Evolutionary conservation across 352 stramenopile genomes (phyloP), one percentile per base, ranked within the genome.

Genomic region (Phytopythium helicoides): DNA sequence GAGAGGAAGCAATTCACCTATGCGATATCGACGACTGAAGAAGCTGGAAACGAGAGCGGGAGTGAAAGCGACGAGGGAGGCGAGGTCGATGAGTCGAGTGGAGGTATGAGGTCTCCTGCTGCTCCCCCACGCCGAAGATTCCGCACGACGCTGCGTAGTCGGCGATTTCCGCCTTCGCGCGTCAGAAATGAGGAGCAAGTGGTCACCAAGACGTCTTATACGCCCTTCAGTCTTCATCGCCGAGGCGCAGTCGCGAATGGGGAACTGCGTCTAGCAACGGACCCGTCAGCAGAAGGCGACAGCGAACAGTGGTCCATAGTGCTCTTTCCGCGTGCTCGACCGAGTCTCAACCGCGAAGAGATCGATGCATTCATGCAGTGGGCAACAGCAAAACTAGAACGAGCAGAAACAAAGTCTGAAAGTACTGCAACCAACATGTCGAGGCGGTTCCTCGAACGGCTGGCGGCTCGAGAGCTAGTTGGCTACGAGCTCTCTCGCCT

Each of bases 401-500:
- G 15, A 12, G 12, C 26, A 23, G 22, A 50, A 9, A 18, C 22
- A 21, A 12, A 42, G 9, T 51, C 31, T 15, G 56, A 56, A n/a
- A n/a, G n/a, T 25, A n/a, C 26, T 4, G 23, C 33, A 10, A 55
- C 45, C 1, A 22, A 56, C 3, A n/a, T 35, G 23, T 15, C 22
- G 6, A 19, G 2, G 5, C 19, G 47, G 22, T 75, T 84, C 47
- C 45, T 52, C 11, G 26, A 53, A 1, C 36, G 60, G 14, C 53
- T 85, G 0, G 55, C 41, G 9, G 52, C 68, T 12, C 60, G 61
- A 12, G 74, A 85, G 39, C 57, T 55, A 6, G 26, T 85, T 19
- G 71, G 68, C 49, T 82, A 69, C 37, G 74, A 85, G 51, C 46
- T 81, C 9, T 58, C 62, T 6, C 65, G 74, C 0, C 64, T 85